These are phyloP conservation scores for Hordeum marinum DNA, from an alignment of 176 grass and related monocot species.

Conservation along the genomic window DNA sequence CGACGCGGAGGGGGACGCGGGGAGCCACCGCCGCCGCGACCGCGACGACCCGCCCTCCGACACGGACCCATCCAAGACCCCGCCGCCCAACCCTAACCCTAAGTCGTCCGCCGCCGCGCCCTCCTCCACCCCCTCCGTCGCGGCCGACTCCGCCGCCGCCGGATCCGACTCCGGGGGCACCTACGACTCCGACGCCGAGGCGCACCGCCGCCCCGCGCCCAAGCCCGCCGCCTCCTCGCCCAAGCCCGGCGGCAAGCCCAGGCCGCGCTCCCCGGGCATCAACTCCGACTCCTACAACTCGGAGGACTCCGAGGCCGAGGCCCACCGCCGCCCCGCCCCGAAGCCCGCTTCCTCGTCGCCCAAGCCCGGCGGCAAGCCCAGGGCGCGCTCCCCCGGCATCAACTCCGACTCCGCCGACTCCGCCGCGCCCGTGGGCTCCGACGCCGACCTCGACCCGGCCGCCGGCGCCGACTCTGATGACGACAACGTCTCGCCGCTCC, in stretches of 20 bases:
- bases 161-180: conserved; percentile 44
- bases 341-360: neutral
- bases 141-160: neutral
- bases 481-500: conserved; percentile 29
- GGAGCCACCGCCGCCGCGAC: neutral
- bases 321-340: conserved; percentile 3
- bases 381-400: conserved; percentile 16
- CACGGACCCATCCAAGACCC: conserved; percentile 37
- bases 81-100: conserved; percentile 37
- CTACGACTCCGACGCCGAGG: conserved; percentile 7
- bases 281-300: conserved; percentile 18
- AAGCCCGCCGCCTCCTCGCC: neutral
- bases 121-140: neutral
- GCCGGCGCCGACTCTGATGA: conserved; percentile 26
- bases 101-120: conserved; percentile 6
- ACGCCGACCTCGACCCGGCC: conserved; percentile 16
- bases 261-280: conserved; percentile 13
- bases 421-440: conserved; percentile 1
- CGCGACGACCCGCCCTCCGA: conserved; percentile 14
- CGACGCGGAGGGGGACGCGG: conserved; percentile 30
- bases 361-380: conserved; percentile 11
- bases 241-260: conserved; percentile 11
- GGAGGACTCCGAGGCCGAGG: neutral
- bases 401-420: conserved; percentile 30
- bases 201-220: conserved; percentile 5